Base-by-base conservation (phyloP, 345 rosid genomes). In the Ricinus communis region DNA sequence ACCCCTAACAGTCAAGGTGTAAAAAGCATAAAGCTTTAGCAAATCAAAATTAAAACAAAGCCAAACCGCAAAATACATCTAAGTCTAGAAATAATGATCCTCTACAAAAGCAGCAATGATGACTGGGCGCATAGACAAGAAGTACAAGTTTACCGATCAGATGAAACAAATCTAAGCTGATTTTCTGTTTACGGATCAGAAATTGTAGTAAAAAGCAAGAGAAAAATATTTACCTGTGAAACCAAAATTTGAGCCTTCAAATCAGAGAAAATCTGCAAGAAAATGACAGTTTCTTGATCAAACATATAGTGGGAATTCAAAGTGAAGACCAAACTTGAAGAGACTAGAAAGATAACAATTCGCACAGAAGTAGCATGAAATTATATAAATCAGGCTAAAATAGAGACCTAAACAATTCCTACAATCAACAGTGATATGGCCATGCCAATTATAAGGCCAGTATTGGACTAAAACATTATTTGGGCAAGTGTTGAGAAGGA, bases 241-340 rank as follows among this genome's bases (percentile, higher is more conserved):
- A 88, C 84, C 80, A 95, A 84, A 80, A 95, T 95, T 75, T 85
- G 93, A 77, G 94, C 87, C 83, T 89, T 95, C 80, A 95, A 74
- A 82, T 90, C 96, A 41, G 98, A 73, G 76, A 88, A 93, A 65
- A 89, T 82, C 99, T 96, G 96, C 89, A 75, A 61, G 73, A 18
- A 50, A 71, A 72, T 40, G 54, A 33, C 36, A 22, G 14, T 27
- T 65, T 16, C 61, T 65, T 18, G 71, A 67, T 52, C 45, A 67
- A 9, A 4, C 12, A 43, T 8, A 43, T 9, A 43, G 11, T 43
- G 47, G 43, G 43, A 4, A 38, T 38, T 38, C 43, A 38, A 38
- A 38, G n/a, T n/a, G n/a, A n/a, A n/a, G n/a, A 38, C 5, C 43
- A 12, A 40, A 38, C 27, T 10, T 2, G 7, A 8, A 38, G 9